phyloP scores from a whole-genome alignment of 768 basidiomycete species.

The Paxillus rubicundulus region DNA sequence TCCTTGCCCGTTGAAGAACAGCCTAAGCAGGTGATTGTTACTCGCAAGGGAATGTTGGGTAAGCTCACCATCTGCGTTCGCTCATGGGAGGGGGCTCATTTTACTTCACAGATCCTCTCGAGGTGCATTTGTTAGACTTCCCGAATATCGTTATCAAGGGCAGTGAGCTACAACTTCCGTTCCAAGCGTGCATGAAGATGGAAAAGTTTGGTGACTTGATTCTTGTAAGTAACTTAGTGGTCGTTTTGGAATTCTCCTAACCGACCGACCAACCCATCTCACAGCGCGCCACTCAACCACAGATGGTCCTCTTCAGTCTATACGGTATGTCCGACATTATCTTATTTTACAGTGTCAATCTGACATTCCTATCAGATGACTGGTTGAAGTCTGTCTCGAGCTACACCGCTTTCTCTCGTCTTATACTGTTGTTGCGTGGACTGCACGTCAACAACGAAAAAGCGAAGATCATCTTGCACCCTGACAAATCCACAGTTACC shows the following conservation, averaged over 20 bases:
- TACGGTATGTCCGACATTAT: conserved; percentile 54
- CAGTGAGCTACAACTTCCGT: conserved; percentile 94
- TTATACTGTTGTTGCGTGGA: conserved; percentile 95
- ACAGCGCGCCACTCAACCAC: conserved; percentile 93
- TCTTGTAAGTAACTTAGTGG: conserved; percentile 45
- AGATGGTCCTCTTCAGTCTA: conserved; percentile 98
- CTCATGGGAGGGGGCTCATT: conserved; percentile 6
- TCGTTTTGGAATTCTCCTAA: background rate
- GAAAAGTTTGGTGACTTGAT: conserved; percentile 99
- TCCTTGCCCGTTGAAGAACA: conserved; percentile 99
- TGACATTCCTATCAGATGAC: conserved; percentile 58
- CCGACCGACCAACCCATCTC: conserved; percentile 1
- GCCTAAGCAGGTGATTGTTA: conserved; percentile 99
- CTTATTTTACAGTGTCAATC: background rate
- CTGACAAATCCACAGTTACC: conserved; percentile 95
- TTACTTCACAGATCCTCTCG: conserved; percentile 67
- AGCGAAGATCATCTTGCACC: conserved; percentile 96
- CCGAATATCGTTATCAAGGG: conserved; percentile 99
- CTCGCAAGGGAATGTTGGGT: conserved; percentile 99
- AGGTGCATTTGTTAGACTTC: conserved; percentile 99
- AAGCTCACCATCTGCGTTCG: conserved; percentile 22
- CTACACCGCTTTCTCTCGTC: conserved; percentile 97
- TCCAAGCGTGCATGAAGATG: conserved; percentile 99
- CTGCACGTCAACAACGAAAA: conserved; percentile 99
- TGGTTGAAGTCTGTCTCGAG: conserved; percentile 99